Base-by-base conservation (phyloP, 2,329 filamentous ascomycete genomes). In the Alternaria hordeiaustralica region DNA sequence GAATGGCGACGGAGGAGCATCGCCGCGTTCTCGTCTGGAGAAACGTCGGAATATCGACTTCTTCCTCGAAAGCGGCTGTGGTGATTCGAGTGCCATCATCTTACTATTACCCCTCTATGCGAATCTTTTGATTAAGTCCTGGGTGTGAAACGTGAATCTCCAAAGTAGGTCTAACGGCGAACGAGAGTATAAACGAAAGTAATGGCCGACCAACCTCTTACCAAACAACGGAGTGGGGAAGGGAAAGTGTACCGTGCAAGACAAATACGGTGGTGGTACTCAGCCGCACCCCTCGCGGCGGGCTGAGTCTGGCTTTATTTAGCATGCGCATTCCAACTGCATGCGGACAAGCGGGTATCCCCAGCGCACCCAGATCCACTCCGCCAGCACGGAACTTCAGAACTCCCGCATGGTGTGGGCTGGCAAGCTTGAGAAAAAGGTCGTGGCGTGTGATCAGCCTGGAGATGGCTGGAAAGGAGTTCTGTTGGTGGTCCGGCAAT, bases 1-100 rank as follows among this genome's bases (percentile, higher is more conserved):
- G 23, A 60, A 55, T 5, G 64, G 56, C 41, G 54, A 57, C 11
- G 58, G 61, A 49, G 61, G 51, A 21, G 51, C 51, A 23, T 60
- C 61, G 45, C 46, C 62, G 55, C 54, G 57, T n/a, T 63, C 61
- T 58, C 58, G 55, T 49, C 59, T 59, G 10, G 70, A 61, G 53
- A 73, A 70, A 55, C 63, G 71, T 11, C 69, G 69, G 53, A 73
- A 68, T 46, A 72, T 51, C 2, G 70, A 73, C 13, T 54, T 49
- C 61, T 69, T 73, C 41, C 61, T 67, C 26, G 50, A 58, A 7
- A 67, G 46, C n/a, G 65, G 55, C 50, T 60, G 62, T 47, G 63
- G 56, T 46, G 55, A 26, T 47, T 72, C 64, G 57, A 68, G 33
- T 20, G 68, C 63, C 60, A 69, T 45, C 63, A 64, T 72, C 30